Evolutionary conservation across 305 asterid species (phyloP).

Genomic region (Fraxinus nigra): DNA sequence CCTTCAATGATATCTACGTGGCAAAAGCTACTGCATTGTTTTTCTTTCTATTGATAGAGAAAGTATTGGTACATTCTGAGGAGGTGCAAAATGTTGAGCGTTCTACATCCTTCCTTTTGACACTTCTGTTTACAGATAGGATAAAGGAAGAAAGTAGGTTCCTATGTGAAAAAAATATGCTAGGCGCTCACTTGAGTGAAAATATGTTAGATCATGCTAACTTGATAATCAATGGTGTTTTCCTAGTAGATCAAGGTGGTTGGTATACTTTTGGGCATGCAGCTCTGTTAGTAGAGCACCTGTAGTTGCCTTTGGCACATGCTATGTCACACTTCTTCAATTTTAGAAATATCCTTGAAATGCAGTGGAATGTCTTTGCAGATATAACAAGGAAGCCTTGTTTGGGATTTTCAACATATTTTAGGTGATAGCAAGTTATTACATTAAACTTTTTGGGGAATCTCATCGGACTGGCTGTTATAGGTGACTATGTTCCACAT

Average conservation of each 20-base stretch:
- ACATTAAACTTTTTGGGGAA: neutral
- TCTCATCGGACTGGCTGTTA: neutral
- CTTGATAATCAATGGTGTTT: neutral
- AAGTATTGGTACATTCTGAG: neutral
- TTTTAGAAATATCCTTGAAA: neutral
- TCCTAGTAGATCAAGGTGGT: neutral
- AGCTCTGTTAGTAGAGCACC: neutral
- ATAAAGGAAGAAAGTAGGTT: neutral
- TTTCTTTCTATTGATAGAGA: neutral
- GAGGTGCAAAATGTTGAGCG: neutral
- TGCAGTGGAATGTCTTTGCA: neutral
- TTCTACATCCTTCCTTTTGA: neutral
- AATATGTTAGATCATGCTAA: neutral
- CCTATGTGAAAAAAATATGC: neutral
- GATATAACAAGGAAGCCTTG: neutral
- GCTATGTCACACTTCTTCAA: neutral
- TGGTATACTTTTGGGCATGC: neutral
- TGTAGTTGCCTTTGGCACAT: neutral
- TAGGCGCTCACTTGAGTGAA: neutral
- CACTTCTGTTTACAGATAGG: neutral
- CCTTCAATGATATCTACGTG: neutral
- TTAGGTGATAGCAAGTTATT: neutral
- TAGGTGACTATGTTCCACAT: neutral
- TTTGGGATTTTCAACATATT: neutral
- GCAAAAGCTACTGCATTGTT: neutral